phyloP scores from a whole-genome alignment of 2,329 filamentous ascomycete genomes.

The Pseudocercospora crystallina region DNA sequence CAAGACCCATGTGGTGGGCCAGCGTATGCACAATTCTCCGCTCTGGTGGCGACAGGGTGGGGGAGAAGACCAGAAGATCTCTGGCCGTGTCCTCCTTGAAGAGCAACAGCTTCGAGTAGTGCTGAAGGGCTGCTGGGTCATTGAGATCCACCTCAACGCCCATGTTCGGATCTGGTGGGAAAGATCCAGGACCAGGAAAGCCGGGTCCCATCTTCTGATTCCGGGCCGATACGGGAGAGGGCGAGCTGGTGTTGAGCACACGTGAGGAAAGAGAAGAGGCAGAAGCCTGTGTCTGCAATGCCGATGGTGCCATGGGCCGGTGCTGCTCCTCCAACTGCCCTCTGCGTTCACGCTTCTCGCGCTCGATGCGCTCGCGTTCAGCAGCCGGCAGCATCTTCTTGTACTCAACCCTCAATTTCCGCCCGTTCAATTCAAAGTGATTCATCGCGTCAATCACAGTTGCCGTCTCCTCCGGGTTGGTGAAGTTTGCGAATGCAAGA shows the following conservation, averaged over 20 bases:
- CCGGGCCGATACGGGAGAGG: constrained; percentile 65
- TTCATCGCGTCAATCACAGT: constrained; percentile 93
- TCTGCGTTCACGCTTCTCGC: constrained; percentile 92
- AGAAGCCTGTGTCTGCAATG: constrained; percentile 81
- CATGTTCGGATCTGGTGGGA: constrained; percentile 20
- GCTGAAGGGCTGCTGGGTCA: constrained; percentile 80
- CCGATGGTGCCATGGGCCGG: constrained; percentile 63
- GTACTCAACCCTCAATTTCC: constrained; percentile 94
- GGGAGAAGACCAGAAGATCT: constrained; percentile 81
- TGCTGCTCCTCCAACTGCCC: constrained; percentile 98
- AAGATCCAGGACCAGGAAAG: constrained; percentile 30
- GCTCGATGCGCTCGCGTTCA: constrained; percentile 91
- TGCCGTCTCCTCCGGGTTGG: constrained; percentile 88
- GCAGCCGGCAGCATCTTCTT: constrained; percentile 98
- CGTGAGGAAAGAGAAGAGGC: constrained; percentile 72
- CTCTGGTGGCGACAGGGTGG: constrained; percentile 76
- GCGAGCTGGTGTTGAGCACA: constrained; percentile 57
- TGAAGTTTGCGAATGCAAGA: constrained; percentile 96
- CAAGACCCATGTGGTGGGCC: constrained; percentile 90
- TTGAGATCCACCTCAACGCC: constrained; percentile 78
- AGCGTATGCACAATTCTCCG: constrained; percentile 90
- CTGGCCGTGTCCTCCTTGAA: constrained; percentile 79
- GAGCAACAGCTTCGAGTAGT: constrained; percentile 84
- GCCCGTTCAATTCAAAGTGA: constrained; percentile 89
- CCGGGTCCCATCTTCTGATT: constrained; percentile 41